Evolutionary conservation across 1,284 basidiomycete genomes (phyloP), one percentile per base, ranked within the genome.

Genomic region (Spongispora temasekensis): DNA sequence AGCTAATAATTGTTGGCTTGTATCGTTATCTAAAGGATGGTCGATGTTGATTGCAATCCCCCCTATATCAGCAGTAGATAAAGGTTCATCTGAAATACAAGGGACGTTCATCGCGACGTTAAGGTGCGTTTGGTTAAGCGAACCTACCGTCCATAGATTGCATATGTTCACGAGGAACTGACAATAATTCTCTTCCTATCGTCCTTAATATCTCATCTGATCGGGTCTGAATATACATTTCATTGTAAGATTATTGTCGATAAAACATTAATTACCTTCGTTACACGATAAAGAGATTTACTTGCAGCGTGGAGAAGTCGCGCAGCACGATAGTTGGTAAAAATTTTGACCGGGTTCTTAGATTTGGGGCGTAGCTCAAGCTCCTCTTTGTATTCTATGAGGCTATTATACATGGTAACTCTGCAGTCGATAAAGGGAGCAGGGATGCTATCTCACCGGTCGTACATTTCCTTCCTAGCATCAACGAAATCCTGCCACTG

Each of bases 131-230:
- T 19, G 12, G 21, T 30, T 27, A 8, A n/a, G 25, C 46, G 34
- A 28, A 21, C 51, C 34, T 23, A 65, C 64, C 17, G 2, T 35
- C 15, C 9, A 53, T 37, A 34, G 55, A 27, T 40, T 50, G 46
- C 3, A 59, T 21, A 12, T 60, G 61, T 15, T 40, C 34, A 15
- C 4, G 5, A 2, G 61, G 35, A 5, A 66, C 35, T 15, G 64
- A 65, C 4, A 66, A 37, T 2, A 64, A 37, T 12, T n/a, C 13
- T 50, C 62, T 58, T 17, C 25, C 30, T n/a, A 50, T 23, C 4
- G n/a, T n/a, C 27, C 61, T 60, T n/a, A 28, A 17, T 15, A 65
- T 10, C 12, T 57, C 46, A 3, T 66, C 64, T 21, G 61, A 65
- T 27, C 42, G 55, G 17, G 23, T 60, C 64, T 55, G 40, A 19